phyloP scores from a whole-genome alignment of 2,329 filamentous ascomycete genomes.

The Aspergillus quadricinctus region DNA sequence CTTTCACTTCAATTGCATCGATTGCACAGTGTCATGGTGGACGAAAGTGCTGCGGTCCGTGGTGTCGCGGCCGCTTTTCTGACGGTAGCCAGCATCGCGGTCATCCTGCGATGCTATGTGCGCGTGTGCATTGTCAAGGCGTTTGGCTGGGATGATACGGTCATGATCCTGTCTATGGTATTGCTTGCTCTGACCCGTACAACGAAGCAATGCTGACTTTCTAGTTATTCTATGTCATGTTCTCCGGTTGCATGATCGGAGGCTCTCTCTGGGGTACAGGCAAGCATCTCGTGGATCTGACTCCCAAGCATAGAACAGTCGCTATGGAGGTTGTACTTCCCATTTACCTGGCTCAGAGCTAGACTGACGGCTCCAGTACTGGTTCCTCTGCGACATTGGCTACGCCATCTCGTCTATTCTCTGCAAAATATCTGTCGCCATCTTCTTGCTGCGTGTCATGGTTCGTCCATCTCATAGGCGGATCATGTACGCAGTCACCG shows the following conservation, averaged over 20 bases:
- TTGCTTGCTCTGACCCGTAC: too few relatives aligned
- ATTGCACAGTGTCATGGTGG: slow-evolving; percentile 4
- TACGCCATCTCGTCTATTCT: slow-evolving; percentile 44
- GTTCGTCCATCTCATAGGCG: slow-evolving; percentile 39
- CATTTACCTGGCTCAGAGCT: not conserved
- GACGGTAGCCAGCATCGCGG: slow-evolving; percentile 36
- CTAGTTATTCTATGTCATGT: slow-evolving; percentile 19
- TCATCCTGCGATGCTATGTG: slow-evolving; percentile 38
- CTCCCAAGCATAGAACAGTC: slow-evolving; percentile 4
- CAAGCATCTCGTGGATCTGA: slow-evolving; percentile 11
- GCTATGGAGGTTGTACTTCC: slow-evolving; percentile 14
- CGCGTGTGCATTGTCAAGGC: slow-evolving; percentile 37
- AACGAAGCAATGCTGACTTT: not conserved
- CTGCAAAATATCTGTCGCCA: slow-evolving; percentile 45
- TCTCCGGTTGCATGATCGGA: slow-evolving; percentile 17
- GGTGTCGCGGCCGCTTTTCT: slow-evolving; percentile 35
- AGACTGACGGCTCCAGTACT: slow-evolving; percentile 20
- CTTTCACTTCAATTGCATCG: not conserved
- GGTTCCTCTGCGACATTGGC: slow-evolving; percentile 48
- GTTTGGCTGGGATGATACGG: slow-evolving; percentile 33
- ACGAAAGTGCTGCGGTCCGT: slow-evolving; percentile 9
- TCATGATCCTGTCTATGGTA: slow-evolving; percentile 30
- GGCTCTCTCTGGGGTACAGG: slow-evolving; percentile 21
- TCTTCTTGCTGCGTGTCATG: slow-evolving; percentile 48
- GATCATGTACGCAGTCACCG: slow-evolving; percentile 42